Conservation (phyloP, 371 early-diverging fungal genomes). For the Dichotomocladium elegans region DNA sequence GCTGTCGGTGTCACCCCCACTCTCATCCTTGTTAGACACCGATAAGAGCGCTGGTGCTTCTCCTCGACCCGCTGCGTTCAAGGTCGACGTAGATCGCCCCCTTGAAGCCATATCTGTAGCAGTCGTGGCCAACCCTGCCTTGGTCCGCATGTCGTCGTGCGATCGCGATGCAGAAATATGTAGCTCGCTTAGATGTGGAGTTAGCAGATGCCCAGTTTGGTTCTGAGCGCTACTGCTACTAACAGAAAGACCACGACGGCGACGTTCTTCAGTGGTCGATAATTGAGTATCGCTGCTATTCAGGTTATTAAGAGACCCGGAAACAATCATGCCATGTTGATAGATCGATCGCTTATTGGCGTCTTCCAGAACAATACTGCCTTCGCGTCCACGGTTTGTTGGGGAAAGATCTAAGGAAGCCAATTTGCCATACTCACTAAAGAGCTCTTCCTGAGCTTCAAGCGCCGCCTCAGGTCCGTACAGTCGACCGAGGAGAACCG, state of each 20-base stretch:
- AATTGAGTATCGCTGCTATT: slow-evolving; percentile 5
- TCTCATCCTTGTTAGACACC: slow-evolving; percentile 1
- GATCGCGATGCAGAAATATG: slow-evolving; percentile 10
- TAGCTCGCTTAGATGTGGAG: slow-evolving; percentile 9
- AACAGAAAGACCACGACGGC: slow-evolving; percentile 17
- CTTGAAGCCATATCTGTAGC: neutral
- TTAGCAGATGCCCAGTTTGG: neutral
- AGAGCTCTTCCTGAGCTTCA: slow-evolving; percentile 52
- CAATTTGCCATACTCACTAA: slow-evolving; percentile 52
- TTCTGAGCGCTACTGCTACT: slow-evolving; percentile 7
- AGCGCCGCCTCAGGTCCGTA: slow-evolving; percentile 53
- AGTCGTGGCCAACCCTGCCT: no score
- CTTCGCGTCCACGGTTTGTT: neutral
- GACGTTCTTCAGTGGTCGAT: neutral
- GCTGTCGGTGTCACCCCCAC: neutral
- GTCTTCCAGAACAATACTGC: neutral
- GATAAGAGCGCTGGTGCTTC: slow-evolving; percentile 1
- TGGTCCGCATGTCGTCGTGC: slow-evolving; percentile 8
- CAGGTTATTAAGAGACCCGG: slow-evolving; percentile 25
- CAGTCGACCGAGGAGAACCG: slow-evolving; percentile 12
- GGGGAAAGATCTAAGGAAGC: slow-evolving; percentile 30
- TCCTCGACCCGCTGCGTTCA: neutral
- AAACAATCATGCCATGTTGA: slow-evolving; percentile 20
- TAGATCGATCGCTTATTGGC: no score
- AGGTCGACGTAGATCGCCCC: slow-evolving; percentile 1